Evolutionary conservation across 2,329 filamentous ascomycete genomes (phyloP).

Genomic region (Aspergillus flavus): DNA sequence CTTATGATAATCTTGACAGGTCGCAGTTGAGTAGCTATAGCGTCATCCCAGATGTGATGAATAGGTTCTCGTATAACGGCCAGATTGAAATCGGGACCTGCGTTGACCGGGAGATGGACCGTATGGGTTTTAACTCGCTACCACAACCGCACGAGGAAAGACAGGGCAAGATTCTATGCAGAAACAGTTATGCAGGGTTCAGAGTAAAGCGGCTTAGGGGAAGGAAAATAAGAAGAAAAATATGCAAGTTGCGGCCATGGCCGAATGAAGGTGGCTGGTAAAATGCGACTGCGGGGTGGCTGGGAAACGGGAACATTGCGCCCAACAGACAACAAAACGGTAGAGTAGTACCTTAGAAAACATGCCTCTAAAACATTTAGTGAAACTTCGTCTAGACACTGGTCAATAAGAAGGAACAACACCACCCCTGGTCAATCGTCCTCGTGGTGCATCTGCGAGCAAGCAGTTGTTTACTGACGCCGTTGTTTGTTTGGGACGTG

Average conservation of each 20-base stretch:
- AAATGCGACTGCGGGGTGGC: constrained; percentile 32
- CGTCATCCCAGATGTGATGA: constrained; percentile 1
- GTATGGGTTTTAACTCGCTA: background rate
- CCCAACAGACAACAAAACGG: background rate
- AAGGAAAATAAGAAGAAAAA: constrained; percentile 7
- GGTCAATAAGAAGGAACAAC: background rate
- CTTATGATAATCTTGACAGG: no score
- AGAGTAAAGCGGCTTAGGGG: background rate
- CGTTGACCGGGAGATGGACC: background rate
- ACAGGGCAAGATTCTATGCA: background rate
- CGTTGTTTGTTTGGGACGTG: constrained; percentile 12
- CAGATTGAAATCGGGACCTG: background rate
- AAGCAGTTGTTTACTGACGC: background rate
- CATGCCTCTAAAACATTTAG: background rate
- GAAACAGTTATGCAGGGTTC: background rate
- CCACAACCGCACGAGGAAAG: constrained; percentile 7
- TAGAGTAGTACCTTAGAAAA: background rate
- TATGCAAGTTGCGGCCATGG: constrained; percentile 10
- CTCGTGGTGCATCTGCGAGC: background rate
- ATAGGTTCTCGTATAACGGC: background rate
- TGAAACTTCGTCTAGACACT: background rate
- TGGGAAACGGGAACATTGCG: constrained; percentile 23
- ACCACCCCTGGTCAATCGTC: background rate
- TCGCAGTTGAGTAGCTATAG: background rate
- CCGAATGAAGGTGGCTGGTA: constrained; percentile 32